Evolutionary conservation across 306 rosid species (phyloP).

Genomic region (Casuarina equisetifolia): DNA sequence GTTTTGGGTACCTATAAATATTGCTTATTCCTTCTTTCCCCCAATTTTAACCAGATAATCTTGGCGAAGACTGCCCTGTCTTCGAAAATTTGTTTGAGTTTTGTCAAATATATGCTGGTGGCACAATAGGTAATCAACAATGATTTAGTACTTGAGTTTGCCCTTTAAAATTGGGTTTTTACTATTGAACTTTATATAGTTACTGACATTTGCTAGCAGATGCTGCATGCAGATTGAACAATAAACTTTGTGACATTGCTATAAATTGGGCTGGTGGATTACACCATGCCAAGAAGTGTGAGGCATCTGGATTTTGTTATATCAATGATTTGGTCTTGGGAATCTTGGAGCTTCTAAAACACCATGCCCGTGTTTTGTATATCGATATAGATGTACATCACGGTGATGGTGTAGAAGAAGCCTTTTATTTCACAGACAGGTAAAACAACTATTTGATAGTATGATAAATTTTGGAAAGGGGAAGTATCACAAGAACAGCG

Average conservation of each 20-base stretch:
- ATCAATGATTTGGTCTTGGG: conserved; percentile 97
- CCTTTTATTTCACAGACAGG: conserved; percentile 98
- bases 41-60: conserved; percentile 65
- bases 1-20: conserved; percentile 12
- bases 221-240: conserved; percentile 94
- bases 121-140: conserved; percentile 71
- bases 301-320: conserved; percentile 98
- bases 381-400: conserved; percentile 99
- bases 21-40: conserved; percentile 17
- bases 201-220: conserved; percentile 48
- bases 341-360: conserved; percentile 90
- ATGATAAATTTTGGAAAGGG: conserved; percentile 16
- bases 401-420: conserved; percentile 99
- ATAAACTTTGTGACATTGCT: conserved; percentile 89
- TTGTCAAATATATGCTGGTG: conserved; percentile 98
- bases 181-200: conserved; percentile 22
- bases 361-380: conserved; percentile 93
- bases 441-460: conserved; percentile 29
- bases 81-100: conserved; percentile 94
- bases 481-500: not conserved
- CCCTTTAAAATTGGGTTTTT: conserved; percentile 13
- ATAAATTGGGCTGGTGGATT: conserved; percentile 99
- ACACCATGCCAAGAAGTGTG: conserved; percentile 99
- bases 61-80: conserved; percentile 98
- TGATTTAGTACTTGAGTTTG: conserved; percentile 9